A percentile compares a stretch with the other conserved stretches of the same genome.
Evolutionary conservation across 1,139 yeast genomes (phyloP).

Genomic region (Eremothecium sinecaudum): DNA sequence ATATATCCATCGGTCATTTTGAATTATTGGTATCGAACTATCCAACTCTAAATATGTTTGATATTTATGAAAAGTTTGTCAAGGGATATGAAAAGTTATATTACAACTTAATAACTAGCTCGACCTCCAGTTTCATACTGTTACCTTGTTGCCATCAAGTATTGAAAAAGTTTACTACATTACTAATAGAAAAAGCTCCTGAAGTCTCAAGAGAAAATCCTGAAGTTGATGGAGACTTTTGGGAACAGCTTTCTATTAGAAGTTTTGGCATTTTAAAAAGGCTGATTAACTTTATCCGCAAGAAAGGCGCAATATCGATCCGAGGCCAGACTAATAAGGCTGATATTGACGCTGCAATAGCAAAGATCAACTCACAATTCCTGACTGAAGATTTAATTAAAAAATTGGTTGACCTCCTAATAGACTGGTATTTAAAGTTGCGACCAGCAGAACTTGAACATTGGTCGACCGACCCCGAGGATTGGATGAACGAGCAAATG

Average conservation of each 20-base stretch:
- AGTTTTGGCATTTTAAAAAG: constrained; percentile 59
- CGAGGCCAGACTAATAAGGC: constrained; percentile 51
- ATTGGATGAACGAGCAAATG: constrained; percentile 78
- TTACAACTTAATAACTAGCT: constrained; percentile 35
- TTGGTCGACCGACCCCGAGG: constrained; percentile 85
- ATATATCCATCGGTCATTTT: constrained; percentile 49
- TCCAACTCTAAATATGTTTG: constrained; percentile 41
- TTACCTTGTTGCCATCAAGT: constrained; percentile 57
- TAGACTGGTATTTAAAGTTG: constrained; percentile 63
- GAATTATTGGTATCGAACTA: constrained; percentile 47
- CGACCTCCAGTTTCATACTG: constrained; percentile 64
- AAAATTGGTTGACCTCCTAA: constrained; percentile 54
- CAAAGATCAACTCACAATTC: constrained; percentile 42
- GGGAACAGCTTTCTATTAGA: constrained; percentile 70
- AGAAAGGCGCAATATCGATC: constrained; percentile 56
- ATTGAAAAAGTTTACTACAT: constrained; percentile 46
- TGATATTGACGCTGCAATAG: constrained; percentile 53
- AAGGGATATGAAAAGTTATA: constrained; percentile 71
- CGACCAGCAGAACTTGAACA: constrained; percentile 67
- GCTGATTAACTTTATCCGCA: constrained; percentile 51
- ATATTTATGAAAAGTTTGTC: constrained; percentile 58
- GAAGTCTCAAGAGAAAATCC: constrained; percentile 42
- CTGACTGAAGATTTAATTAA: constrained; percentile 50
- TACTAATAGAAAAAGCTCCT: constrained; percentile 56
- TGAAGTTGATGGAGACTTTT: constrained; percentile 49